Evolutionary conservation across 1,284 basidiomycete genomes (phyloP).

Genomic region (Sanguinoderma infundibulare): DNA sequence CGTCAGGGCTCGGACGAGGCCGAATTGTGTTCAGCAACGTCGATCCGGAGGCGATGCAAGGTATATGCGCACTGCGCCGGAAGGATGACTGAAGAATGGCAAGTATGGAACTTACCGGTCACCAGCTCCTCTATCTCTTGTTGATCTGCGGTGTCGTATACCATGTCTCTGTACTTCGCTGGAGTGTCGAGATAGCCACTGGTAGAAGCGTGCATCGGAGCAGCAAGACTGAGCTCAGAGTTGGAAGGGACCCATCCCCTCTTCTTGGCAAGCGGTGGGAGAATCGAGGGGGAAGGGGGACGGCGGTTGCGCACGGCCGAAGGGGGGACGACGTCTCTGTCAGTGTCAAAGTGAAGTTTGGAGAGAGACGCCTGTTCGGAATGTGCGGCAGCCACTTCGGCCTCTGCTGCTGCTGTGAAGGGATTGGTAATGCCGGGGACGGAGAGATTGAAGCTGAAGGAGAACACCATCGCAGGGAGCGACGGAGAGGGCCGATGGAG

Average conservation of each 20-base stretch:
- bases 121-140: constrained; percentile 50
- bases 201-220: constrained; percentile 54
- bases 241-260: constrained; percentile 71
- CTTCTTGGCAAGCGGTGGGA: constrained; percentile 53
- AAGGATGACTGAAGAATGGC: not conserved
- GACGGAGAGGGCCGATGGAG: not conserved
- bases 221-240: constrained; percentile 55
- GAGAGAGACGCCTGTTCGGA: constrained; percentile 32
- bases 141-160: constrained; percentile 33
- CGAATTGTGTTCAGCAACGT: not conserved
- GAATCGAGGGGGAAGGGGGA: constrained; percentile 33
- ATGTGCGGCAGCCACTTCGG: constrained; percentile 8
- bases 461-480: constrained; percentile 42
- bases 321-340: constrained; percentile 8
- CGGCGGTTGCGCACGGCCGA: constrained; percentile 24
- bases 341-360: constrained; percentile 17
- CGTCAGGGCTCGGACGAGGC: not conserved
- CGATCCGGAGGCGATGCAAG: not conserved
- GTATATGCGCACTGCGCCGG: not conserved
- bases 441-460: constrained; percentile 67
- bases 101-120: constrained; percentile 46
- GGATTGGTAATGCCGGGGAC: constrained; percentile 71
- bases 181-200: constrained; percentile 70
- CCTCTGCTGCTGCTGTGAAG: constrained; percentile 42
- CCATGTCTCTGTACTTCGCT: constrained; percentile 62